A percentile compares a stretch with the other conserved stretches of the same genome.
Conservation (phyloP, 2,329 filamentous ascomycete genomes). For the Calonectria pauciramosa region DNA sequence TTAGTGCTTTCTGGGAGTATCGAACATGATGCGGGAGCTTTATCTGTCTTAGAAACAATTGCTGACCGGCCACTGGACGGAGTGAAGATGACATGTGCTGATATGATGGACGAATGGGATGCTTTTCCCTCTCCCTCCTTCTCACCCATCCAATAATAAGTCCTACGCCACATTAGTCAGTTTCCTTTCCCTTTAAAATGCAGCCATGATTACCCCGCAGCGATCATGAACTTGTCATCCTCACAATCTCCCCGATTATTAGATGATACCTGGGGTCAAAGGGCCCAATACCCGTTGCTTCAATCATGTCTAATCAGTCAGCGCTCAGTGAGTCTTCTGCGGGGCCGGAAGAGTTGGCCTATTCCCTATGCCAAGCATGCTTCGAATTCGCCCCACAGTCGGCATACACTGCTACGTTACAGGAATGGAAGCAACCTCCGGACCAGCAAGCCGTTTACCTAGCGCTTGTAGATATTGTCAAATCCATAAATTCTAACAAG, state of each 20-base stretch:
- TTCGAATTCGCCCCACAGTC: not conserved
- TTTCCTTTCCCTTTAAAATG: not conserved
- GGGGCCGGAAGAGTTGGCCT: not conserved
- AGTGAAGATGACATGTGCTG: not conserved
- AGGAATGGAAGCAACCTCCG: not conserved
- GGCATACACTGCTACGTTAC: not conserved
- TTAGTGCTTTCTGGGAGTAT: too few species aligned
- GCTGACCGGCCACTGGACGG: not conserved
- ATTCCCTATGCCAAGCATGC: not conserved
- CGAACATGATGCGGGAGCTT: too few species aligned
- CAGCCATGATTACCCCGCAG: not conserved
- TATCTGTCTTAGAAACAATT: not conserved
- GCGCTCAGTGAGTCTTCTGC: not conserved
- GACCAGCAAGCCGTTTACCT: not conserved
- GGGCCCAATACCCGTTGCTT: not conserved
- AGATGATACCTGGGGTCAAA: too few species aligned
- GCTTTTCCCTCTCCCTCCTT: not conserved
- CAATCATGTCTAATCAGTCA: too few species aligned
- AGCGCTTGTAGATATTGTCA: not conserved
- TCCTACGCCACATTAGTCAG: not conserved
- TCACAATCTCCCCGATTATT: not conserved
- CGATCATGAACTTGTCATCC: not conserved
- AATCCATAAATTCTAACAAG: not conserved
- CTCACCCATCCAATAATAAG: not conserved
- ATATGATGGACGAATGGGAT: not conserved